Evolutionary conservation across 2,329 filamentous ascomycete species (phyloP).

Genomic region (Aureobasidium sp.): DNA sequence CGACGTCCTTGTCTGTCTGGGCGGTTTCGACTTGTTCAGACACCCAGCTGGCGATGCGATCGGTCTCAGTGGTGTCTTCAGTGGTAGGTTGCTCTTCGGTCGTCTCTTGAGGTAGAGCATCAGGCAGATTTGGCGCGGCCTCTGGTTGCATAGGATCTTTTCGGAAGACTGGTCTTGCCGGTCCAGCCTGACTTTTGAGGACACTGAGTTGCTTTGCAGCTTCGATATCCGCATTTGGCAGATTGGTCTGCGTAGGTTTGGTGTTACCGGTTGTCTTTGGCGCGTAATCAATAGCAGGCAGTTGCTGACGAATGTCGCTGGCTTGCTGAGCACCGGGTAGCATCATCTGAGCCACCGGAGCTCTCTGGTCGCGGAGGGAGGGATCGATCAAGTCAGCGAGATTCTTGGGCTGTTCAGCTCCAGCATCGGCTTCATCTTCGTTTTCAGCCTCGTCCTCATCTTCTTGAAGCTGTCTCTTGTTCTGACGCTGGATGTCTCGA

Average conservation of each 20-base stretch:
- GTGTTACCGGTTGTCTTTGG: not conserved
- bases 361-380: not conserved
- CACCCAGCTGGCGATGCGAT: conserved; percentile 2
- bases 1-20: not conserved
- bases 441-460: not conserved
- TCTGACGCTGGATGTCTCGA: not conserved
- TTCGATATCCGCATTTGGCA: not conserved
- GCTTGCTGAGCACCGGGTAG: not conserved
- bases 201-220: conserved; percentile 1
- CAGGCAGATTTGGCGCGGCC: not conserved
- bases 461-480: not conserved
- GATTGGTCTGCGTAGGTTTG: not conserved
- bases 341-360: conserved; percentile 5
- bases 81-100: not conserved
- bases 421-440: not conserved
- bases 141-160: not conserved
- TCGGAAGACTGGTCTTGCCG: not conserved
- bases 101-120: not conserved
- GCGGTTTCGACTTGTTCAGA: not conserved
- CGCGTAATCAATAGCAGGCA: not conserved
- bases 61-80: not conserved
- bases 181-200: not conserved
- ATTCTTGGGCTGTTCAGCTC: not conserved
- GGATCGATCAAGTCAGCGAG: not conserved
- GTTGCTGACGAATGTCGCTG: not conserved